A percentile compares a stretch with the other conserved stretches of the same genome.
Evolutionary conservation across 495 filamentous ascomycete genomes (phyloP).

Genomic region (Cercophora newfieldiana): DNA sequence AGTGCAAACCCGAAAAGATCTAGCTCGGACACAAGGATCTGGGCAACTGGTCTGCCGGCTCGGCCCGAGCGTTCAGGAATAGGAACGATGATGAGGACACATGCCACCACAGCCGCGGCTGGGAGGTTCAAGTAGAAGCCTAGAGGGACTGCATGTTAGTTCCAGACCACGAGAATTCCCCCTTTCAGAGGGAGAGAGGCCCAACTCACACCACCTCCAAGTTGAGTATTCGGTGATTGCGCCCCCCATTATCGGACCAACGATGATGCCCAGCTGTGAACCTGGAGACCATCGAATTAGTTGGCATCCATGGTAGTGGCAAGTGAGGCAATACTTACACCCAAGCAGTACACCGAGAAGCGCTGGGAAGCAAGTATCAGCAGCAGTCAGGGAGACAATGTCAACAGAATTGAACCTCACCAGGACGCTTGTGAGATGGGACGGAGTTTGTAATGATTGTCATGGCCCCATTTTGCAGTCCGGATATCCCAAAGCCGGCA

Average conservation of each 20-base stretch:
- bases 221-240: conserved; percentile 50
- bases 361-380: conserved; percentile 4
- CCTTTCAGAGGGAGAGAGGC: no score
- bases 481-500: conserved; percentile 45
- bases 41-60: not conserved
- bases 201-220: conserved; percentile 3
- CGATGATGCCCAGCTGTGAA: conserved; percentile 30
- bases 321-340: no score
- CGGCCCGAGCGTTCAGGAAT: conserved; percentile 13
- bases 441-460: conserved; percentile 43
- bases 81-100: conserved; percentile 22
- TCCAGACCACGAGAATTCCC: not conserved
- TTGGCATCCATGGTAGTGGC: not conserved
- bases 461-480: conserved; percentile 49
- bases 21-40: conserved; percentile 18
- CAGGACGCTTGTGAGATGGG: conserved; percentile 41
- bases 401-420: no score
- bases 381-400: no score
- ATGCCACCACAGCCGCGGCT: conserved; percentile 48
- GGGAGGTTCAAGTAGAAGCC: conserved; percentile 68
- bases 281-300: no score
- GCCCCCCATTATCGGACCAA: conserved; percentile 58
- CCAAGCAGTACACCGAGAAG: conserved; percentile 39
- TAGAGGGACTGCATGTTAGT: not conserved
- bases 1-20: conserved; percentile 45